Evolutionary conservation across 148 eudicot species (phyloP), one percentile per base, ranked within the genome.

Genomic region (Limonium bicolor): DNA sequence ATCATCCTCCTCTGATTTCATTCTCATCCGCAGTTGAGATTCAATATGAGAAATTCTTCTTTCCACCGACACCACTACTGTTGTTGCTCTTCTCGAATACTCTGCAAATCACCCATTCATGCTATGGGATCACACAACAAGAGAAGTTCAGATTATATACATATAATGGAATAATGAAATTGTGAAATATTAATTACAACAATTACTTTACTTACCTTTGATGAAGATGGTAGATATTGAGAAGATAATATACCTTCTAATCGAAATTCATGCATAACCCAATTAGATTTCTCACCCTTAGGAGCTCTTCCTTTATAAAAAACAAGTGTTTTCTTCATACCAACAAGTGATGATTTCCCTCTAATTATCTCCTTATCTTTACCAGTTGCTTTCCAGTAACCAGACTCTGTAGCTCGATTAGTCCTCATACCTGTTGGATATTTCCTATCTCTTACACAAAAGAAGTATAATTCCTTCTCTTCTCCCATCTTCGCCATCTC

Each of bases 231-330:
- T 36, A 52, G 63, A 27, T 68, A 62, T 28, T 27, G 52, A 24
- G 46, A 57, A 13, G 67, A 63, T 38, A 8, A 22, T 38, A 76
- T 73, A 25, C 94, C 88, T 12, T 87, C 88, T 17, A 82, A 42
- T 42, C 96, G 58, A 20, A 66, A 87, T 41, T 87, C 96, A 68
- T 87, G 96, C 96, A 87, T 83, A 7, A 87, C 94, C 94, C 94
- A 87, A 25, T 79, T 69, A 15, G 85, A 70, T 54, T 82, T 82
- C 37, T 70, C 75, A 0, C 96, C 96, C 52, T 58, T 73, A 2
- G 94, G 96, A 51, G 96, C 94, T 25, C 96, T 68, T 5, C 96
- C 96, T 20, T 48, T 64, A 67, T 86, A 82, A 56, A 82, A 87
- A 37, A 87, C 96, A 48, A 87, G 48, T 14, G 96, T 87, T 49